Evolutionary conservation across 805 yeast genomes (phyloP), one percentile per base, ranked within the genome.

Genomic region (Tetrapisispora namnaoensis): DNA sequence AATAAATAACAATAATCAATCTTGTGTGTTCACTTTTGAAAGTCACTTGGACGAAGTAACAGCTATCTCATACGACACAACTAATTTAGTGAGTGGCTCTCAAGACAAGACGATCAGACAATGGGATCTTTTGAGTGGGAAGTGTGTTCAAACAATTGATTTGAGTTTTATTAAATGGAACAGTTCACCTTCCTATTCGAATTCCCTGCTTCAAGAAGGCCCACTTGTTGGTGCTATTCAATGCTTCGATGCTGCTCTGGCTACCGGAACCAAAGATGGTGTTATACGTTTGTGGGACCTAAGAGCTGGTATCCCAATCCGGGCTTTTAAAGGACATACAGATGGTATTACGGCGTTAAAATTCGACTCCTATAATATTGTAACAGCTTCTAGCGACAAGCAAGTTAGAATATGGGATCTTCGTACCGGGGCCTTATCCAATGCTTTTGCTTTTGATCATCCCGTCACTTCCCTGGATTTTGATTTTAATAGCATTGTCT

Each of bases 251-350:
- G 86, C 87, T 0, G 91, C 90, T 0, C 66, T 84, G 53, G 91
- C 91, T 0, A 78, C 88, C 0, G 93, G 91, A 45, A 80, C 89
- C 0, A 78, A 79, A 17, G 91, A 84, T 63, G 91, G 91, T 1
- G 62, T 80, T 7, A 87, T 84, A 1, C 67, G 93, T 47, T 66
- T 84, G 21, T 84, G 91, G 90, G 93, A 84, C 66, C 63, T 84
- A 51, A 72, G 93, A 57, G 70, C 79, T 22, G 88, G 88, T 4
- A 82, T 79, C 53, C 81, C 80, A 17, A 78, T 79, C 41, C 67
- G 83, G 52, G 71, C 79, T 13, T 62, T 82, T 20, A 67, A 74
- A 36, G 90, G 91, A 0, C 90, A 83, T 60, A 79, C 86, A 2
- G 82, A 80, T 1, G 77, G 88, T 2, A 78, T 84, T 10, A 78